Conservation (phyloP, 225 moss, liverwort and hornwort genomes). For the Pseudoscleropodium purum region DNA sequence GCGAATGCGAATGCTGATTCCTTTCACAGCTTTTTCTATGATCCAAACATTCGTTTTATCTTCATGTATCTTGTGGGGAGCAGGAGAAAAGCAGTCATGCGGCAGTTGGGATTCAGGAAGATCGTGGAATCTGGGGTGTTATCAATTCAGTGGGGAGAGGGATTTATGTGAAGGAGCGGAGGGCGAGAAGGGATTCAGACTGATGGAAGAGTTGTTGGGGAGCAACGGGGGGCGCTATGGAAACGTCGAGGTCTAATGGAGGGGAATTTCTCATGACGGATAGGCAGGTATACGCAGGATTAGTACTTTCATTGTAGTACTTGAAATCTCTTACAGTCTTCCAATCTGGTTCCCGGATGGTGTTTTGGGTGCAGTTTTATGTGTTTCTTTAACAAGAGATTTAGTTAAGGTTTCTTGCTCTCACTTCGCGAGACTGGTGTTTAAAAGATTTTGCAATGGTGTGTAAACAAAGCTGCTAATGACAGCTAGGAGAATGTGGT, state of each 20-base stretch:
- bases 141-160: not conserved
- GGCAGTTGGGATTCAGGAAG: not conserved
- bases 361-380: not conserved
- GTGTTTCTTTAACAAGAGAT: not conserved
- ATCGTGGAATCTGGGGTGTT: not conserved
- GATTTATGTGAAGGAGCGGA: not conserved
- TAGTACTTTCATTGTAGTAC: not conserved
- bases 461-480: not conserved
- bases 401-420: not conserved
- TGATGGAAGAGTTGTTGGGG: not conserved
- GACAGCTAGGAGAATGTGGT: not conserved
- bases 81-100: not conserved
- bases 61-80: not conserved
- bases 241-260: not conserved
- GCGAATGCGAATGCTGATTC: not conserved
- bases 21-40: not conserved
- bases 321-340: not conserved
- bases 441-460: not conserved
- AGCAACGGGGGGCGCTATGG: not conserved
- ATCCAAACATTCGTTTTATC: not conserved
- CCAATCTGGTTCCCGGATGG: not conserved
- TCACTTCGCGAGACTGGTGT: not conserved
- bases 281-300: not conserved
- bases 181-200: not conserved
- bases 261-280: not conserved